Base-by-base conservation (phyloP, 768 basidiomycete genomes). In the Leccinum sublutescens region DNA sequence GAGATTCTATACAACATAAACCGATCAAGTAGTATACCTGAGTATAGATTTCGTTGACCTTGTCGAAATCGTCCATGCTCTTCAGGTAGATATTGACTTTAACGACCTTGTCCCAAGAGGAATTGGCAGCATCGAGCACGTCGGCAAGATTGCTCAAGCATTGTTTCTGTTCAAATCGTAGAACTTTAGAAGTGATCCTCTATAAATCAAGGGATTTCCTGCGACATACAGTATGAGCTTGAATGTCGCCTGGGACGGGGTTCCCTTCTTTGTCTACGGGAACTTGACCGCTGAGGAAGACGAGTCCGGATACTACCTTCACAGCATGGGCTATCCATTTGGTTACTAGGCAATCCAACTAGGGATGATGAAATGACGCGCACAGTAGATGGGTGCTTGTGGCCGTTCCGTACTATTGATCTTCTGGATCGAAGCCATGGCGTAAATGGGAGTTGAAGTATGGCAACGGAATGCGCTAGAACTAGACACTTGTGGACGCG, bases 21-120 rank as follows among this genome's bases (percentile, higher is more conserved):
- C 17, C 11, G 4, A 56, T 47, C 23, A 38, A 51, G 59, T 69
- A 49, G 59, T 69, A 49, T 58, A 81, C 84, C 76, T 82, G 77
- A 56, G 77, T 81, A 62, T 86, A 86, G 15, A 80, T 73, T 62
- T 82, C 80, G 62, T 86, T 87, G 81, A 85, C 82, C 2, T 76
- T 74, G 15, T 69, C 69, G 55, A 83, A 87, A 61, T 85, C 75
- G 52, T 80, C 76, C 83, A 85, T 86, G 64, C 82, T 70, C 64
- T 84, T 85, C 62, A 86, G 71, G 69, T 83, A 87, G 5, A 87
- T 79, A 59, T 86, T 86, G 51, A 85, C 76, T 68, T 79, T 81
- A 40, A 77, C 72, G 4, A 82, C 82, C 62, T 84, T 83, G 61
- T 86, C 82, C 83, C 83, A 84, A 23, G 82, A 81, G 6, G 84